Evolutionary conservation across 2,329 filamentous ascomycete genomes (phyloP), one percentile per base, ranked within the genome.

Genomic region (Xylariaceae sp.): DNA sequence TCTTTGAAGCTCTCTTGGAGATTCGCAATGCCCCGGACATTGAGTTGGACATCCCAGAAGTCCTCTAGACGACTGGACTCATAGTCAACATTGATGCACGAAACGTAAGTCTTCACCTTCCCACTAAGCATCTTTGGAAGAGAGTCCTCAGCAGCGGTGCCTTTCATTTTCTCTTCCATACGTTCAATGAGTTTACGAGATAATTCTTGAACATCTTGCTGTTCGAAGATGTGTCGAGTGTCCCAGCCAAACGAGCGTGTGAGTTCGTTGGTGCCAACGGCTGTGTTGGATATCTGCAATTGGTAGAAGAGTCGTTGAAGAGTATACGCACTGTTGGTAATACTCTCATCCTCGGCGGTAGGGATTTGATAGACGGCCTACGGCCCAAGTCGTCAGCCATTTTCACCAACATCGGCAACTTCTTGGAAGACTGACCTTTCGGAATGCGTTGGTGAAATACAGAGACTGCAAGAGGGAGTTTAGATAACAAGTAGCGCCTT

Each of bases 221-320:
- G 94, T 74, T 97, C 93, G 65, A 99, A 99, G 47, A 97, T 96
- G 69, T 99, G 93, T 60, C 92, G 85, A 2, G 93, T 96, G 67
- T 99, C 93, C 94, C 94, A 99, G 20, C 94, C 94, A 71, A 99
- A 99, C 0, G 94, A 97, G 62, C 91, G 90, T 6, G 94, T 99
- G 32, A 99, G 82, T 69, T 99, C 94, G 45, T 88, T 92, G 1
- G 94, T 99, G 32, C 90, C 84, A 2, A 99, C 93, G 1, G 95
- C 91, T 29, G 80, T 77, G 45, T 87, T 86, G 32, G 88, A 93
- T 10, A 92, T 96, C 71, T 99, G 94, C 16, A 99, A 80, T 63
- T 92, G 90, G 68, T 97, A 97, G 73, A 99, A 99, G 13, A 99
- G 80, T 59, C 94, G 83, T 71, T 99, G 94, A 16, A 99, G 78